Evolutionary conservation across 164 flowering plant genomes (phyloP), one percentile per base, ranked within the genome.

Genomic region (Vitis labrusca): DNA sequence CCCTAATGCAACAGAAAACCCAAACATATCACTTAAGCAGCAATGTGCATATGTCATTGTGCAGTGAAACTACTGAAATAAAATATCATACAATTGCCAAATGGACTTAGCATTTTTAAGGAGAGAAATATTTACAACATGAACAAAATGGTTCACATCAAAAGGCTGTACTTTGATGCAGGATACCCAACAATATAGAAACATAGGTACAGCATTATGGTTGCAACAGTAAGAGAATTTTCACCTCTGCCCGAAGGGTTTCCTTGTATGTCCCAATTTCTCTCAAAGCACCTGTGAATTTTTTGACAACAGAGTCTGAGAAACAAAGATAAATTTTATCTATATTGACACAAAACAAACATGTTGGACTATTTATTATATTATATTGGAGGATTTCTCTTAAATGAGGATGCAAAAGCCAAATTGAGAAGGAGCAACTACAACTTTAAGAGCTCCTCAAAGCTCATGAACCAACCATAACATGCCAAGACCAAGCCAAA

Each of bases 241-340:
- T 65, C 74, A 91, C 99, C 97, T 95, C 93, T n/a, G 98, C 88
- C 16, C 96, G 92, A 70, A 95, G 92, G 75, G 89, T 89, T 82
- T 95, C 99, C 76, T 93, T 93, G 82, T 95, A 93, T 48, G 97
- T 93, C 59, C 94, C 99, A 73, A 95, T 90, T 81, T 95, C 99
- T 79, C 99, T 90, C 84, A 95, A 79, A 7, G 94, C 97, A 78
- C 90, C 87, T 15, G 98, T 90, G 84, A 91, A 95, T 81, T 93
- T 95, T 73, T 94, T 87, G 98, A 95, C 90, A 65, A 90, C 95
- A 63, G 97, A 97, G 14, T 98, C 98, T 95, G 69, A 9, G 69
- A 59, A 55, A 69, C 17, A 17, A 63, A 73, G 15, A n/a, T 3
- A 70, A 56, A 37, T 12, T 56, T 2, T 37, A 37, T 37, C 37